Evolutionary conservation across 2,329 filamentous ascomycete genomes (phyloP), one percentile per base, ranked within the genome.

Genomic region (Ophiostoma angusticollis): DNA sequence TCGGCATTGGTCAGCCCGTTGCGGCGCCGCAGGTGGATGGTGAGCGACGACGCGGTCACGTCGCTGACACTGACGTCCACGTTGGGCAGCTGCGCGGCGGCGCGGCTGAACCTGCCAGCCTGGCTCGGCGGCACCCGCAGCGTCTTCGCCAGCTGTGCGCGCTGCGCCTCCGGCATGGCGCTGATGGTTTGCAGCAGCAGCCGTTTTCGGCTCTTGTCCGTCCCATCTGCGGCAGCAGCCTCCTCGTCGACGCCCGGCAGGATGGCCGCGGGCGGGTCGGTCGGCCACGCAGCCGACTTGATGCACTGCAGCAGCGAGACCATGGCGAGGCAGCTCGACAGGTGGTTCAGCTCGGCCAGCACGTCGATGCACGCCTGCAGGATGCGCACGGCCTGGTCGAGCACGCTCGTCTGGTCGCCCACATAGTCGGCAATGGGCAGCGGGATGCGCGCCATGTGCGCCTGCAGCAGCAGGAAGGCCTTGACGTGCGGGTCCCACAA

Each of bases 401-500:
- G 70, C 3, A 98, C 91, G 38, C 74, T 79, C 9, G 74, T 80
- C 60, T 93, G 84, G 58, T 98, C 91, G 51, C 91, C 91, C 3
- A 98, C 86, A 54, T 98, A 98, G 68, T 98, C 91, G 1, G 84
- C 80, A 42, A 98, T 95, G 4, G 93, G 93, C 4, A 98, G 75
- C 39, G 89, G 78, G 49, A 96, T 80, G 41, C 89, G 81, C 16
- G 83, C 85, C 74, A 98, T 93, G 60, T 95, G 86, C 1, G 91
- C 86, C 59, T 98, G 93, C 0, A 98, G 70, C 2, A 98, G 70
- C 27, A 98, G 64, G 63, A 95, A 96, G 0, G 91, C 78, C 59
- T 98, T 98, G 54, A 96, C 85, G 55, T 98, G 91, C 0, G 91
- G 91, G 62, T 98, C 91, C 91, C 91, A 98, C 78, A 98, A 83